Evolutionary conservation across 129 eudicot genomes (phyloP), one percentile per base, ranked within the genome.

Genomic region (Dittrichia graveolens): DNA sequence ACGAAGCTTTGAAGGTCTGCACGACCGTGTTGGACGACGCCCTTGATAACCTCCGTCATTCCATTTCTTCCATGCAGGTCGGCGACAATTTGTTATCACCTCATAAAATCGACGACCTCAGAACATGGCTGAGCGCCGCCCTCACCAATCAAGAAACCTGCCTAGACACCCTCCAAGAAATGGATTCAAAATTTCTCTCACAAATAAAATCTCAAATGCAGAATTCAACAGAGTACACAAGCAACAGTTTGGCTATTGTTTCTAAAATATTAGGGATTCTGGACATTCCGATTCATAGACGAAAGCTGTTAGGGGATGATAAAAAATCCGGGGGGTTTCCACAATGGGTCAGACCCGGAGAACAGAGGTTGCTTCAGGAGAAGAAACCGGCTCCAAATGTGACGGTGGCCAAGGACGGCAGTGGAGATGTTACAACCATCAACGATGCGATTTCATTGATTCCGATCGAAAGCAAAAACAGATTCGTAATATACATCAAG

Each of bases 111-210:
- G 71, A 79, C 69, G 86, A 85, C 61, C 43, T 91, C 19, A 75
- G 68, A 18, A 91, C 97, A 39, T 91, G 95, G 97, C 80, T 91
- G 43, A 91, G 91, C 70, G 66, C 95, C 10, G 58, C 87, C 4
- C 34, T 91, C 14, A 91, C 97, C 5, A 88, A 91, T 56, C 95
- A 87, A 40, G 92, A 91, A 40, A 87, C 95, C 39, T 91, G 97
- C 38, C 44, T 91, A 45, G 97, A 90, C 56, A 85, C 87, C 2
- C 81, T 90, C 0, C 72, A 45, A 34, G 95, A 88, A 71, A 47
- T 75, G 52, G 79, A 84, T 53, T 83, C 97, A n/a, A 75, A 83
- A 3, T 44, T 77, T 5, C 43, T 80, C 3, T 74, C 14, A 0
- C 82, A 83, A 2, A 70, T 83, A 8, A 76, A 59, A 40, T 19